Conservation (phyloP, 1,284 basidiomycete species). For the Tausonia pullulans region DNA sequence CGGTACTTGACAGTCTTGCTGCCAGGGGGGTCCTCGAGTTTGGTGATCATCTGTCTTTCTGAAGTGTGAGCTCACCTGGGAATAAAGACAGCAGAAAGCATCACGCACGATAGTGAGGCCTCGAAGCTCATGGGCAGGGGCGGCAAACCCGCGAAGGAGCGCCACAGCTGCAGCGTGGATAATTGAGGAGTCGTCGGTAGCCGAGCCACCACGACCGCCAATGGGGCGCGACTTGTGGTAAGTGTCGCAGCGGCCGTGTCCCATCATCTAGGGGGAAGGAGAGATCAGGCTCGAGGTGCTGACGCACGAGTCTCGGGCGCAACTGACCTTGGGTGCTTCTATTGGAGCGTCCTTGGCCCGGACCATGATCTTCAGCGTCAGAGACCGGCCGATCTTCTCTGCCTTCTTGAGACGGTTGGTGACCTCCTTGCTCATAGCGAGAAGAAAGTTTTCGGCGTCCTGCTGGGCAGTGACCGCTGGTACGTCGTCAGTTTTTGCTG, state of each 20-base stretch:
- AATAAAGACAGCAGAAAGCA: constrained; percentile 38
- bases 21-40: constrained; percentile 6
- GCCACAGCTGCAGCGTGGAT: constrained; percentile 72
- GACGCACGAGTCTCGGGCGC: not conserved
- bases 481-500: constrained; percentile 59
- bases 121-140: constrained; percentile 77
- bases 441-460: constrained; percentile 67
- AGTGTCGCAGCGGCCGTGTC: constrained; percentile 77
- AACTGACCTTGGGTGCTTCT: constrained; percentile 78
- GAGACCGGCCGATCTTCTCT: constrained; percentile 53
- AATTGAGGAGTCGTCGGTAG: constrained; percentile 58
- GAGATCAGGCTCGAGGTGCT: not conserved
- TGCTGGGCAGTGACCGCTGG: constrained; percentile 50
- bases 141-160: constrained; percentile 57
- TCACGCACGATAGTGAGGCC: constrained; percentile 86
- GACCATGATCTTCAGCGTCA: constrained; percentile 82
- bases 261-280: constrained; percentile 57
- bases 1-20: constrained; percentile 5
- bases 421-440: constrained; percentile 65
- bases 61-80: not conserved
- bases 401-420: constrained; percentile 54
- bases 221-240: constrained; percentile 64
- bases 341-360: constrained; percentile 73
- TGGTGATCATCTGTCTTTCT: constrained; percentile 8
- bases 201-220: constrained; percentile 44